phyloP scores from a whole-genome alignment of 2,329 filamentous ascomycete species.

The Trichoderma sp. region DNA sequence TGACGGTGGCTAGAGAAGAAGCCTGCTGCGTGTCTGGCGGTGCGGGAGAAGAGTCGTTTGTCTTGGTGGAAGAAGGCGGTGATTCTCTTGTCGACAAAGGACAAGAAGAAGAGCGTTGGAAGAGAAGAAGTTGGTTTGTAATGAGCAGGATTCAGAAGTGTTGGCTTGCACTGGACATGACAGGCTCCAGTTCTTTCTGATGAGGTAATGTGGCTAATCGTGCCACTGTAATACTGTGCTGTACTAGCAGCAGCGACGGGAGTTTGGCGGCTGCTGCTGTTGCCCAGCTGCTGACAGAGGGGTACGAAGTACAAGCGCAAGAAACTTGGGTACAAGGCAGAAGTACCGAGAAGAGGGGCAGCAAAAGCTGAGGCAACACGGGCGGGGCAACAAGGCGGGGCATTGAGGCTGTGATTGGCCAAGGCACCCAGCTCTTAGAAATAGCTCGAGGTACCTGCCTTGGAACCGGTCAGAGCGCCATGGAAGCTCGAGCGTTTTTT shows the following conservation, averaged over 20 bases:
- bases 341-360: constrained; percentile 19
- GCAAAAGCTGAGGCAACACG: neutral
- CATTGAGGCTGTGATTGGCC: neutral
- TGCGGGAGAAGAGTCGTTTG: neutral
- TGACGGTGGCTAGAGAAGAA: neutral
- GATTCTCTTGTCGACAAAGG: neutral
- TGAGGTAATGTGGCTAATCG: constrained; percentile 19
- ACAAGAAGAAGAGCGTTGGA: neutral
- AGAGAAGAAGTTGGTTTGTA: constrained; percentile 6
- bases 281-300: neutral
- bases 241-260: no score
- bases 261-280: neutral
- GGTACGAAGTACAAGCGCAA: neutral
- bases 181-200: constrained; percentile 18
- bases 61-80: neutral
- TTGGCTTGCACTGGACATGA: neutral
- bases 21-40: neutral
- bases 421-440: neutral
- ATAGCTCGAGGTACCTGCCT: neutral
- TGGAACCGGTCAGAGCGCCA: neutral
- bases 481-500: constrained; percentile 1
- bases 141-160: constrained; percentile 6
- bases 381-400: constrained; percentile 14
- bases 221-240: neutral
- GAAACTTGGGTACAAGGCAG: neutral